Evolutionary conservation across 768 basidiomycete species (phyloP).

Genomic region (Leccinum obscurum): DNA sequence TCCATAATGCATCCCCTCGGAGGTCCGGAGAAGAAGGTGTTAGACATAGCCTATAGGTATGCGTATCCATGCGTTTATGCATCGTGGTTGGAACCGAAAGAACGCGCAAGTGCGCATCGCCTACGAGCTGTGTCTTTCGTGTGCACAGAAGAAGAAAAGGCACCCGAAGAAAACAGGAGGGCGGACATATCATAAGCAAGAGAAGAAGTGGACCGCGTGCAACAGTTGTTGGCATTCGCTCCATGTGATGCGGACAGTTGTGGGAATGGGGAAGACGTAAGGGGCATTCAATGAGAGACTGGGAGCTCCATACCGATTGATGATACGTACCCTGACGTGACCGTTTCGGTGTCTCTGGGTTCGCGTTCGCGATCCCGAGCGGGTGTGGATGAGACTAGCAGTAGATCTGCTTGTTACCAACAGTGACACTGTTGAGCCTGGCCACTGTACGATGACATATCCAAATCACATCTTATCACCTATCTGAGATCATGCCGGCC

Average conservation of each 20-base stretch:
- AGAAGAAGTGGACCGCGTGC: slow-evolving; percentile 12
- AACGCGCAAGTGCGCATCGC: slow-evolving; percentile 1
- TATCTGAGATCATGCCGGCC: background rate
- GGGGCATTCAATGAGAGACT: background rate
- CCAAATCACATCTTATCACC: background rate
- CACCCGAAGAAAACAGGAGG: background rate
- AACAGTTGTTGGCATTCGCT: slow-evolving; percentile 1
- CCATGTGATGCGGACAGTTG: slow-evolving; percentile 15
- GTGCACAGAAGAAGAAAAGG: background rate
- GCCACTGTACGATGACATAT: background rate
- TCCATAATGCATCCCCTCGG: slow-evolving; percentile 21
- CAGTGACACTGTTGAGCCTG: background rate
- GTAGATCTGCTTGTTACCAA: background rate
- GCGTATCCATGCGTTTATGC: slow-evolving; percentile 7
- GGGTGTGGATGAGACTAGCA: background rate
- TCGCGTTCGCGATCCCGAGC: slow-evolving; percentile 1
- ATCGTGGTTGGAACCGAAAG: slow-evolving; percentile 2
- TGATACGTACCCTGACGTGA: slow-evolving; percentile 4
- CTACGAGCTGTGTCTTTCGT: slow-evolving; percentile 8
- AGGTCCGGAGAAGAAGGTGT: slow-evolving; percentile 15
- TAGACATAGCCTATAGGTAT: slow-evolving; percentile 6
- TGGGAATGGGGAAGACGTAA: slow-evolving; percentile 16
- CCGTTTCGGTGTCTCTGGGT: slow-evolving; percentile 4
- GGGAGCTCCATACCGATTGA: background rate
- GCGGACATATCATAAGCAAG: background rate